Evolutionary conservation across 2,329 filamentous ascomycete species (phyloP).

Genomic region (Talaromyces sp.): DNA sequence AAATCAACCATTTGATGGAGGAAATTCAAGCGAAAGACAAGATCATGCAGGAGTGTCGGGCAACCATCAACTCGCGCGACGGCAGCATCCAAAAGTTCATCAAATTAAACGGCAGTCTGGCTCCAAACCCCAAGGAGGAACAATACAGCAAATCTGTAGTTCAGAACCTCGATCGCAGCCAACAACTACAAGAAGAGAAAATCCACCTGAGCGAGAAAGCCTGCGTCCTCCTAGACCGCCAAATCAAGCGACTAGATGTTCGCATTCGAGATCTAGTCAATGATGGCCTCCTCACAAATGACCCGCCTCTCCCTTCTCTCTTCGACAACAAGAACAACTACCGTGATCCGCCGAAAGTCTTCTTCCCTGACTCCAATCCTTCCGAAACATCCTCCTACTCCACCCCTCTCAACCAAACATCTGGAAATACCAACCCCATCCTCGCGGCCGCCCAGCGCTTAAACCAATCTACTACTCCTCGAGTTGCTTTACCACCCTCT

Average conservation of each 20-base stretch:
- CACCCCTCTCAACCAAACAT: constrained; percentile 57
- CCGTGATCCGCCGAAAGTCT: constrained; percentile 50
- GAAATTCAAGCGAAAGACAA: constrained; percentile 68
- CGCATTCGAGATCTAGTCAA: constrained; percentile 63
- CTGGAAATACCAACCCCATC: constrained; percentile 58
- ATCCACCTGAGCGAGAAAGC: constrained; percentile 63
- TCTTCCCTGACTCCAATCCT: constrained; percentile 50
- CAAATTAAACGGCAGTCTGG: constrained; percentile 63
- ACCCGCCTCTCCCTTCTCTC: constrained; percentile 62
- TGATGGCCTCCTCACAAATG: constrained; percentile 61
- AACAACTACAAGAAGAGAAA: constrained; percentile 65
- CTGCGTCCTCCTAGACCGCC: constrained; percentile 61
- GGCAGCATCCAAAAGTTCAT: constrained; percentile 67
- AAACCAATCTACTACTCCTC: constrained; percentile 38
- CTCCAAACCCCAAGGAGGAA: constrained; percentile 66
- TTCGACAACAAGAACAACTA: constrained; percentile 53
- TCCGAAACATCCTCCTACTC: constrained; percentile 47
- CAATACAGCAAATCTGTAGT: constrained; percentile 60
- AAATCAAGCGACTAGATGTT: constrained; percentile 64
- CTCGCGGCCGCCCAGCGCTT: constrained; percentile 56
- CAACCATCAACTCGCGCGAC: constrained; percentile 62
- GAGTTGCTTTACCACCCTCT: constrained; percentile 39
- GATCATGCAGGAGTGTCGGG: constrained; percentile 59
- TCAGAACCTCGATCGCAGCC: constrained; percentile 60
- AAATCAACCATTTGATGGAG: constrained; percentile 67